These are phyloP conservation scores for Phellinidium pouzarii DNA, from an alignment of 1,284 basidiomycete species.

Conservation along the genomic window DNA sequence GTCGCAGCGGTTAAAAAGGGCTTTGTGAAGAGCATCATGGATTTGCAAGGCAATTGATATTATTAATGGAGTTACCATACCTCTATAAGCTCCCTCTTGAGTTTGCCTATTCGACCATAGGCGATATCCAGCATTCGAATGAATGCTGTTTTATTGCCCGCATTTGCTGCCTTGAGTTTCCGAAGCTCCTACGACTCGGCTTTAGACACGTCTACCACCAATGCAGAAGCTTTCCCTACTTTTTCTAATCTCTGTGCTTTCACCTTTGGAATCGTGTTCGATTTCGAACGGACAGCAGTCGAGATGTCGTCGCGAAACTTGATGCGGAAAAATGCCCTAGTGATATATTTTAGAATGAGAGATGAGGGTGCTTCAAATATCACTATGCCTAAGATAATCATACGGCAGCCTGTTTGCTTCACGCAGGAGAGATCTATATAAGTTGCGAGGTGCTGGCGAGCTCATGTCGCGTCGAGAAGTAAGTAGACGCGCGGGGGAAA, in stretches of 20 bases:
- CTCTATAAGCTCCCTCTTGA: conserved; percentile 59
- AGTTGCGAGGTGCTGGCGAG: conserved; percentile 21
- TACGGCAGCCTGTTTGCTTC: conserved; percentile 48
- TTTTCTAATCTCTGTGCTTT: conserved; percentile 46
- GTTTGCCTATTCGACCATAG: conserved; percentile 70
- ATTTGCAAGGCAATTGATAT: conserved; percentile 1
- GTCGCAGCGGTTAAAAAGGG: conserved; percentile 45
- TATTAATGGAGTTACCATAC: conserved; percentile 31
- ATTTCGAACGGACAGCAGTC: conserved; percentile 26
- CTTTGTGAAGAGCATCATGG: conserved; percentile 29
- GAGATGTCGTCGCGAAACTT: conserved; percentile 52
- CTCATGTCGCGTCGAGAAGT: neutral
- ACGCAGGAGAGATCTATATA: conserved; percentile 51
- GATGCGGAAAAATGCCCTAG: conserved; percentile 59
- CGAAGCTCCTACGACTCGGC: conserved; percentile 41
- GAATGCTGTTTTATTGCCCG: conserved; percentile 47
- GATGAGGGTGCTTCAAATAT: neutral
- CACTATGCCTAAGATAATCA: conserved; percentile 47
- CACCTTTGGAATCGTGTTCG: conserved; percentile 28
- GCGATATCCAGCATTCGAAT: conserved; percentile 60
- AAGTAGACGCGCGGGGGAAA: neutral
- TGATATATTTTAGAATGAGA: conserved; percentile 17
- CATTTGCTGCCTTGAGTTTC: conserved; percentile 51
- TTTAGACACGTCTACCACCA: neutral
- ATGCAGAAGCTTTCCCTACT: conserved; percentile 30